Conservation (phyloP, 306 rosid species). For the Vicia villosa region DNA sequence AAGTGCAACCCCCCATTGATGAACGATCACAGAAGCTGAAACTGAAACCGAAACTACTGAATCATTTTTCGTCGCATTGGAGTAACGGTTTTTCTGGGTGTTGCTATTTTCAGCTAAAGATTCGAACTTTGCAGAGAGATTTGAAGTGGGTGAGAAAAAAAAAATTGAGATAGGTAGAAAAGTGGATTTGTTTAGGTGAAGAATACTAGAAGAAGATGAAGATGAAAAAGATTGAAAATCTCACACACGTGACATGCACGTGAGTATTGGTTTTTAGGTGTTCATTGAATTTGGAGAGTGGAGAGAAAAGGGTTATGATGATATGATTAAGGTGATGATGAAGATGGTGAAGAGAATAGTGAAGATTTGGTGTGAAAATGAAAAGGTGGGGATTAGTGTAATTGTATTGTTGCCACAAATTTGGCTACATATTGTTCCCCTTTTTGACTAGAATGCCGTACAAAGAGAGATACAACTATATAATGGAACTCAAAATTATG, state of each 20-base stretch:
- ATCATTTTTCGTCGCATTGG: conserved; percentile 38
- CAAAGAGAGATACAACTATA: conserved; percentile 18
- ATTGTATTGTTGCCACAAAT: conserved; percentile 35
- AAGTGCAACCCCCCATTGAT: conserved; percentile 89
- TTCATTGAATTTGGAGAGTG: conserved; percentile 39
- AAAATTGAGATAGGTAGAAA: neutral
- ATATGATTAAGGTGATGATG: neutral
- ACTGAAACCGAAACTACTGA: conserved; percentile 5
- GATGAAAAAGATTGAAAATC: conserved; percentile 22
- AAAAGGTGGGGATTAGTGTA: conserved; percentile 10
- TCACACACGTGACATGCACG: conserved; percentile 60
- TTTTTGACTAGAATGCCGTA: conserved; percentile 38
- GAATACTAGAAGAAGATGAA: conserved; percentile 16
- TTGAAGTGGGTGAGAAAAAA: neutral
- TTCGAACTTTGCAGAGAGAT: conserved; percentile 34
- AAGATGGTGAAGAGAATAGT: conserved; percentile 6
- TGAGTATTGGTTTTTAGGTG: conserved; percentile 39
- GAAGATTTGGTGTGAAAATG: conserved; percentile 26
- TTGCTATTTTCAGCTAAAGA: conserved; percentile 34
- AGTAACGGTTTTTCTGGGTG: conserved; percentile 24
- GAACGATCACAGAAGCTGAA: conserved; percentile 34
- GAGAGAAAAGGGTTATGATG: neutral
- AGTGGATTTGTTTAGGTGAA: conserved; percentile 39
- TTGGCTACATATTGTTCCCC: conserved; percentile 44
- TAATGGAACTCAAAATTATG: neutral